Evolutionary conservation across 2,329 filamentous ascomycete species (phyloP).

Genomic region (Fusarium nodosum): DNA sequence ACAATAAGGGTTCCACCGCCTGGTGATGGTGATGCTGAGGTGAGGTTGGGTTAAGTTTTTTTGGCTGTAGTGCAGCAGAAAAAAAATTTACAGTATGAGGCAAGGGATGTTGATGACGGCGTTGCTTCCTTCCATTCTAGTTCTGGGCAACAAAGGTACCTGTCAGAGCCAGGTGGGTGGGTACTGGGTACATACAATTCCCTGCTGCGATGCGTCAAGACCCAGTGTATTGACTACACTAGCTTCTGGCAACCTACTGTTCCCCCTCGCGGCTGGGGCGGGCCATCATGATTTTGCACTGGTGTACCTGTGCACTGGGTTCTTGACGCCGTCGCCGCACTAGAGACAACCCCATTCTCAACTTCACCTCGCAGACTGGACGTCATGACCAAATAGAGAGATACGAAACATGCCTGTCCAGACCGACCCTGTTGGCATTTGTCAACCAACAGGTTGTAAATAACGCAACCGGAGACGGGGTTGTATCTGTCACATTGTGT

Average conservation of each 20-base stretch:
- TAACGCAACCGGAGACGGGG: conserved; percentile 30
- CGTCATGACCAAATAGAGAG: conserved; percentile 30
- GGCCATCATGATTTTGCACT: conserved; percentile 26
- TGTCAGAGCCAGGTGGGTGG: conserved; percentile 15
- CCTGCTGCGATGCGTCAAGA: not conserved
- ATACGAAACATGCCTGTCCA: conserved; percentile 33
- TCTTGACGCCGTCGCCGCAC: conserved; percentile 45
- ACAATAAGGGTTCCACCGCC: conserved; percentile 46
- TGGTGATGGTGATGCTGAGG: conserved; percentile 18
- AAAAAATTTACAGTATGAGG: conserved; percentile 43
- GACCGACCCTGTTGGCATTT: conserved; percentile 21
- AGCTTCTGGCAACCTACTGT: conserved; percentile 18
- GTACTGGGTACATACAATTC: conserved; percentile 28
- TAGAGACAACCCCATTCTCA: conserved; percentile 35
- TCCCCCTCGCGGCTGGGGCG: conserved; percentile 43
- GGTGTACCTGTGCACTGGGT: conserved; percentile 19
- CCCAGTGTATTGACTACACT: conserved; percentile 32
- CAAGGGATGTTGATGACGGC: conserved; percentile 46
- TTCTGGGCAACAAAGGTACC: conserved; percentile 36
- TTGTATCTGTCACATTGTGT: conserved; percentile 11
- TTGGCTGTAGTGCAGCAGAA: conserved; percentile 13
- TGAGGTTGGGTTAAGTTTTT: conserved; percentile 21
- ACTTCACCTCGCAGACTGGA: conserved; percentile 32
- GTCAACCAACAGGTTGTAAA: conserved; percentile 33
- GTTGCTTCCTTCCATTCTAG: conserved; percentile 18